Conservation (phyloP, 2,329 filamentous ascomycete genomes). For the Fusarium stilboides region DNA sequence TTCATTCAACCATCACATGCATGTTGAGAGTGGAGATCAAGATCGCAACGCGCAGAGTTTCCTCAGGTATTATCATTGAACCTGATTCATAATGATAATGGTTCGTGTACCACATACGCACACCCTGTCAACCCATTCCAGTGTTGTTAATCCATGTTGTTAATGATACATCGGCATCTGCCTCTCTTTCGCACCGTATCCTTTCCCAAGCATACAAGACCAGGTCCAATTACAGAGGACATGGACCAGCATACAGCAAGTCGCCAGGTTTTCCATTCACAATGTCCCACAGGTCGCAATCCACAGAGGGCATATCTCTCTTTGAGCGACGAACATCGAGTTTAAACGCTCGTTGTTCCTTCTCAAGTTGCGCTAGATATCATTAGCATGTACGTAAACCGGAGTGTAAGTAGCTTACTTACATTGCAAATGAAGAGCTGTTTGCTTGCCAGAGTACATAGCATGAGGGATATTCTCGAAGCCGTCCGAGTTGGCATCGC, state of each 20-base stretch:
- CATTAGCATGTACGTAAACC: slow-evolving; percentile 1
- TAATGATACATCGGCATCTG: background rate
- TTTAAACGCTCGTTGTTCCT: slow-evolving; percentile 56
- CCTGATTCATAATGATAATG: slow-evolving; percentile 16
- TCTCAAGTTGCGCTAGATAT: slow-evolving; percentile 58
- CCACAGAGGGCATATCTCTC: slow-evolving; percentile 54
- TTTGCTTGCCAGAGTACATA: slow-evolving; percentile 70
- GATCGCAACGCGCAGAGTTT: too few species aligned
- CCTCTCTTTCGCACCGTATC: background rate
- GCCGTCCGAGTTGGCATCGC: slow-evolving; percentile 73
- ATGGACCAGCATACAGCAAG: slow-evolving; percentile 64
- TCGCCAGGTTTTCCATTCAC: slow-evolving; percentile 62
- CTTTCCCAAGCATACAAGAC: background rate
- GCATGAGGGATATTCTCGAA: slow-evolving; percentile 74
- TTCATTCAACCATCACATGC: too few species aligned
- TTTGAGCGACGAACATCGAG: slow-evolving; percentile 49
- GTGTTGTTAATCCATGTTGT: background rate
- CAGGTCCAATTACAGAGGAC: slow-evolving; percentile 44
- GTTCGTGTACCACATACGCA: slow-evolving; percentile 51
- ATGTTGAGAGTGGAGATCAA: too few species aligned
- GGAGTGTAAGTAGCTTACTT: slow-evolving; percentile 46
- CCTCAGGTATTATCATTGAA: background rate
- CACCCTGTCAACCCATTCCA: background rate
- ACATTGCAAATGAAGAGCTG: slow-evolving; percentile 72
- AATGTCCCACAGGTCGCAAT: slow-evolving; percentile 61